Evolutionary conservation across 2,329 filamentous ascomycete genomes (phyloP).

Genomic region (Fusarium algeriense): DNA sequence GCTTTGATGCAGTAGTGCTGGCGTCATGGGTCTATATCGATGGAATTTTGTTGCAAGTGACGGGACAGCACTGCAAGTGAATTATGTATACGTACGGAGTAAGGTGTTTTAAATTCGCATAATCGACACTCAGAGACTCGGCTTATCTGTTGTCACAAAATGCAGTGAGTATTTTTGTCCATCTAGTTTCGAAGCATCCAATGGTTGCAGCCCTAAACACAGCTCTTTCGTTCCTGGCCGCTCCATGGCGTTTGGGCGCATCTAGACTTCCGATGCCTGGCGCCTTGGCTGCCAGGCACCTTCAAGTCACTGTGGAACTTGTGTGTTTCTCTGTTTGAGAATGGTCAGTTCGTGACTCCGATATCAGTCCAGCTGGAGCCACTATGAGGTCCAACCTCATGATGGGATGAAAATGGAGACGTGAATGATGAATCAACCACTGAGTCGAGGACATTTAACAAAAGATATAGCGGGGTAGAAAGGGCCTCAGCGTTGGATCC

Average conservation of each 20-base stretch:
- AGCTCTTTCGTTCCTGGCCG: slow-evolving; percentile 6
- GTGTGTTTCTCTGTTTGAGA: neutral
- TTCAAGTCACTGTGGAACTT: slow-evolving; percentile 1
- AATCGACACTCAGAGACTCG: neutral
- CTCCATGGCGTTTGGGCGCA: slow-evolving; percentile 18
- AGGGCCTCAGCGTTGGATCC: slow-evolving; percentile 22
- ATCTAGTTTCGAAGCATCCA: slow-evolving; percentile 5
- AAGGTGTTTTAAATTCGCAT: neutral
- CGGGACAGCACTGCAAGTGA: neutral
- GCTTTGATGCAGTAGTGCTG: slow-evolving; percentile 5
- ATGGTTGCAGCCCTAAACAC: slow-evolving; percentile 9
- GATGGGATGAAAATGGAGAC: slow-evolving; percentile 14
- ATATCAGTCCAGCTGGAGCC: slow-evolving; percentile 8
- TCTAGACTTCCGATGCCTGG: slow-evolving; percentile 25
- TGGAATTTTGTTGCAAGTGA: neutral
- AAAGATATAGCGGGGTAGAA: slow-evolving; percentile 19
- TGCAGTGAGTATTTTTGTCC: slow-evolving; percentile 1
- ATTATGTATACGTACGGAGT: neutral
- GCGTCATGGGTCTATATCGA: slow-evolving; percentile 1
- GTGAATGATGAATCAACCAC: slow-evolving; percentile 5
- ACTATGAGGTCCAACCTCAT: slow-evolving; percentile 14
- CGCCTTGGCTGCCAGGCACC: slow-evolving; percentile 21
- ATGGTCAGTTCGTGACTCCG: slow-evolving; percentile 18
- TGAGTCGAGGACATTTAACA: slow-evolving; percentile 23
- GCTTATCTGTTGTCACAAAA: slow-evolving; percentile 5